Conservation (phyloP, 2,329 filamentous ascomycete species). For the Cytospora leucostoma region DNA sequence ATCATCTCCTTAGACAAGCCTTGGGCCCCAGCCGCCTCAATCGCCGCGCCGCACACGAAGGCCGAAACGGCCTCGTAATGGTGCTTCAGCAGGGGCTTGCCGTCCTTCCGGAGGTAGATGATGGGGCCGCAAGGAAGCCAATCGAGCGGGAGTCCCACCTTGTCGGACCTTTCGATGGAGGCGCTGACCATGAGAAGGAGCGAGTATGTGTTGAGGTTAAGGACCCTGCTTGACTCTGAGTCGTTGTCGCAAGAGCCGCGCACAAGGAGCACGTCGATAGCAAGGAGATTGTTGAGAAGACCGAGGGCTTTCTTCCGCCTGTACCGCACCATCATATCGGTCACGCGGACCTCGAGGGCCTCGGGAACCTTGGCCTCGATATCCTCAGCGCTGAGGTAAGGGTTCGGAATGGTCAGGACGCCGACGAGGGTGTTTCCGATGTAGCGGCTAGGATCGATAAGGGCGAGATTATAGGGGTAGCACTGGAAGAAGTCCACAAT, state of each 20-base stretch:
- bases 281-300: not conserved
- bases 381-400: not conserved
- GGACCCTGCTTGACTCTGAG: not conserved
- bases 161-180: not conserved
- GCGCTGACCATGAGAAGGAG: not conserved
- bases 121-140: not conserved
- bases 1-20: not conserved
- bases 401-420: slow-evolving; percentile 57
- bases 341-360: not conserved
- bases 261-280: not conserved
- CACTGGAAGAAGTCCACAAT: slow-evolving; percentile 19
- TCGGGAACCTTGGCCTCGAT: not conserved
- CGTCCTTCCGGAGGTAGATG: slow-evolving; percentile 5
- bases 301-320: no score
- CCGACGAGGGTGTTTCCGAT: slow-evolving; percentile 61
- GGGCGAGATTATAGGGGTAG: not conserved
- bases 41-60: not conserved
- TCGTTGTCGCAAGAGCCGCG: not conserved
- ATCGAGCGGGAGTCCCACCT: not conserved
- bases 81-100: not conserved
- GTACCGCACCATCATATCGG: not conserved
- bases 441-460: slow-evolving; percentile 11
- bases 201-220: not conserved
- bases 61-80: not conserved
- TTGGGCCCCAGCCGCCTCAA: not conserved